These are phyloP conservation scores for Beauveria caledonica DNA, from an alignment of 2,329 filamentous ascomycete species.

Conservation along the genomic window DNA sequence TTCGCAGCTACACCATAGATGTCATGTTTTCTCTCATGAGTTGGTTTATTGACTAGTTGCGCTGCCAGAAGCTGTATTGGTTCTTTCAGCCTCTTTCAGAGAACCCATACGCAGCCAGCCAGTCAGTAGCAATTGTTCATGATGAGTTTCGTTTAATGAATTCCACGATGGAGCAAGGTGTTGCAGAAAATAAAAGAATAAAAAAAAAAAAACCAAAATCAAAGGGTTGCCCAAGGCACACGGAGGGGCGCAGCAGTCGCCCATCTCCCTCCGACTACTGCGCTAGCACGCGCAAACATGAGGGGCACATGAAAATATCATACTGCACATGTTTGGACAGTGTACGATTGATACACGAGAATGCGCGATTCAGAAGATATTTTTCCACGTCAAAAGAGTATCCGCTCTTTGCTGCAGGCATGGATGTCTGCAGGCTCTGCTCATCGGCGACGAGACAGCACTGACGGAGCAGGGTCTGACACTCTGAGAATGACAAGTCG, in stretches of 20 bases:
- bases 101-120: not conserved
- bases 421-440: not conserved
- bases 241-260: not conserved
- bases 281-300: not conserved
- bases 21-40: no score
- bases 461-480: not conserved
- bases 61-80: no score
- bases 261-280: not conserved
- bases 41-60: no score
- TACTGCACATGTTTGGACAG: not conserved
- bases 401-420: not conserved
- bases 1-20: not conserved
- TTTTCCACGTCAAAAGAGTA: not conserved
- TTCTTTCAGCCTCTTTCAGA: no score
- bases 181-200: not conserved
- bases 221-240: not conserved
- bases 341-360: not conserved
- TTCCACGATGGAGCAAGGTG: not conserved
- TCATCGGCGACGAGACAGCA: not conserved
- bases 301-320: not conserved
- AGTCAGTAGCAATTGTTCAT: no score
- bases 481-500: not conserved
- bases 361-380: conserved; percentile 4
- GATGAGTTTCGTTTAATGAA: no score
- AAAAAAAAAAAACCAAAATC: no score